Evolutionary conservation across 331 rosid species (phyloP), one percentile per base, ranked within the genome.

Genomic region (Rhamnella rubrinervis): DNA sequence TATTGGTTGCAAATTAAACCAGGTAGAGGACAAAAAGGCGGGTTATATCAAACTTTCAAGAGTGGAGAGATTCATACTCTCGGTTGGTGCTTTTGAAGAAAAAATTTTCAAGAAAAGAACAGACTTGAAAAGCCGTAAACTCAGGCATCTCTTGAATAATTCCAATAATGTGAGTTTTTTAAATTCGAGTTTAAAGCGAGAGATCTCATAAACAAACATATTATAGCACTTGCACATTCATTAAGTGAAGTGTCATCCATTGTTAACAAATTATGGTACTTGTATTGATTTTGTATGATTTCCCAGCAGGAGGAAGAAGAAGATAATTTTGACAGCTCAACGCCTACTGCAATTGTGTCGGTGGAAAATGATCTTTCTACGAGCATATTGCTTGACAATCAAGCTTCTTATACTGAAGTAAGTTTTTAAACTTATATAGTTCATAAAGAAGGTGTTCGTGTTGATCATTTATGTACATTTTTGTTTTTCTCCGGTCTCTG

Each of bases 41-140:
- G 80, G 77, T 15, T 85, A 44, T 67, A 39, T 85, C n/a, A 85
- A 81, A 69, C 8, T 77, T 18, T 85, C 89, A 0, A 79, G 87
- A 66, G 89, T 80, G 18, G 95, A 88, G 66, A 81, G 62, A 4
- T 88, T 84, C 61, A 65, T 84, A 55, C 85, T 79, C 31, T 59
- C 49, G 51, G 82, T 82, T 72, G 87, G 87, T 14, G 1, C 69
- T 0, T 67, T 66, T 59, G 92, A 87, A 67, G 87, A 87, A n/a
- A 70, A 77, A 55, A 75, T 84, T 16, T 87, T 87, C 50, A 75
- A 50, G 46, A 87, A 57, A 79, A 80, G 89, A 77, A 69, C 77
- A 0, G 75, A 68, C 9, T 39, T 79, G 8, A 55, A 50, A 8
- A 83, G 67, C 4, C 15, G 57, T 5, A 59, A 28, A 44, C 67